phyloP scores from a whole-genome alignment of 352 stramenopile species.

The Phytophthora crassamura region DNA sequence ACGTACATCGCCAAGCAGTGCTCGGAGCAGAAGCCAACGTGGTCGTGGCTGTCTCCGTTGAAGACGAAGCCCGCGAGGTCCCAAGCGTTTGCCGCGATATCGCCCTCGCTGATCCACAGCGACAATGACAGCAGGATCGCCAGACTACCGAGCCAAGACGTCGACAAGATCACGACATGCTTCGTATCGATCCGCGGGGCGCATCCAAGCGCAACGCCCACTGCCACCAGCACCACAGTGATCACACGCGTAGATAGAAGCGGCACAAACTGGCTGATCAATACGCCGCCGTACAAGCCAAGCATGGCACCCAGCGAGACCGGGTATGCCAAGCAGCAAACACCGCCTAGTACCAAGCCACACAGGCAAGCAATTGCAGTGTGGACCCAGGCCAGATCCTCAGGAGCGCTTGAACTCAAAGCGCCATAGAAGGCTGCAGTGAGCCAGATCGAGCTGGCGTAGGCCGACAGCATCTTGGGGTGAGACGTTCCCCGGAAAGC shows the following conservation, averaged over 20 bases:
- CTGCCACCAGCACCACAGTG: conserved; percentile 48
- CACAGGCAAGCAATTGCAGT: conserved; percentile 70
- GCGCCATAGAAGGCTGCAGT: conserved; percentile 75
- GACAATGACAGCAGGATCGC: conserved; percentile 77
- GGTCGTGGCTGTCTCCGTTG: conserved; percentile 50
- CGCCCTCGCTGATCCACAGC: conserved; percentile 66
- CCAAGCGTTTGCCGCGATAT: conserved; percentile 74
- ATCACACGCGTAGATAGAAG: conserved; percentile 67
- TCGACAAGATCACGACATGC: conserved; percentile 73
- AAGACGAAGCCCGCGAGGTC: conserved; percentile 72
- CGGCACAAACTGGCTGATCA: conserved; percentile 74
- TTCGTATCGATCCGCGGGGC: conserved; percentile 50
- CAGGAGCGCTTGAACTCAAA: conserved; percentile 55
- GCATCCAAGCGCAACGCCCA: conserved; percentile 53
- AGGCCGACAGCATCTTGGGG: conserved; percentile 56
- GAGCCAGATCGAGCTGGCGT: conserved; percentile 68
- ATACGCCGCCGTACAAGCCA: conserved; percentile 67
- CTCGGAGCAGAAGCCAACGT: conserved; percentile 61
- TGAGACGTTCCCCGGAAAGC: conserved; percentile 62
- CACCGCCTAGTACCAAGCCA: conserved; percentile 71
- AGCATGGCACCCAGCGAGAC: conserved; percentile 69
- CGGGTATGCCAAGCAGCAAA: conserved; percentile 67
- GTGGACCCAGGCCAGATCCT: conserved; percentile 75
- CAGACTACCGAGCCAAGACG: conserved; percentile 68
- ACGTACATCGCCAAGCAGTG: conserved; percentile 72